A percentile compares a stretch with the other conserved stretches of the same genome.
Conservation (phyloP, 768 basidiomycete genomes). For the Suillus cothurnatus region DNA sequence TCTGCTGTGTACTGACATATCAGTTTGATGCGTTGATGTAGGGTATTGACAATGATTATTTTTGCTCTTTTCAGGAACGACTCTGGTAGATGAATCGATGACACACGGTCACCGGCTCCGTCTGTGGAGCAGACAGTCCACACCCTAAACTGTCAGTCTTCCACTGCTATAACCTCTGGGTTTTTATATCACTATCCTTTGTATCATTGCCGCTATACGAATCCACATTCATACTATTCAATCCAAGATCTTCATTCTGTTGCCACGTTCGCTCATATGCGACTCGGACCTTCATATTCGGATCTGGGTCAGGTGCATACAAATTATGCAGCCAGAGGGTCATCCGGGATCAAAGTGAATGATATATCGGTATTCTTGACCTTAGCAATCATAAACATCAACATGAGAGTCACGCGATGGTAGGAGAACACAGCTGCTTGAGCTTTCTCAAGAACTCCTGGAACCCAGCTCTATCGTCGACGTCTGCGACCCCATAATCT, state of each 20-base stretch:
- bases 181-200: conserved; percentile 4
- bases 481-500: conserved; percentile 50
- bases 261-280: conserved; percentile 82
- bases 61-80: not conserved
- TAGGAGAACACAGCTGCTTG: conserved; percentile 56
- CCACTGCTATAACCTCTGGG: conserved; percentile 6
- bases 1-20: not conserved
- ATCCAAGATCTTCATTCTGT: conserved; percentile 93
- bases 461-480: conserved; percentile 59
- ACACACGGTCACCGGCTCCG: not conserved
- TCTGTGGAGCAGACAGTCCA: not conserved
- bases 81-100: no score
- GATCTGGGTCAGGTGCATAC: conserved; percentile 96
- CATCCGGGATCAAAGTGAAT: conserved; percentile 93
- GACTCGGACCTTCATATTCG: conserved; percentile 86
- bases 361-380: conserved; percentile 75
- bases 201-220: conserved; percentile 42
- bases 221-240: conserved; percentile 89
- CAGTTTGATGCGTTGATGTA: not conserved
- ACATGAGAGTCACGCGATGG: conserved; percentile 7
- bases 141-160: not conserved
- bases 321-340: conserved; percentile 95
- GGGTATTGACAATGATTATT: not conserved
- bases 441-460: conserved; percentile 74
- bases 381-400: conserved; percentile 36